phyloP scores from a whole-genome alignment of 768 basidiomycete genomes.

The Lentinula guzmanii region DNA sequence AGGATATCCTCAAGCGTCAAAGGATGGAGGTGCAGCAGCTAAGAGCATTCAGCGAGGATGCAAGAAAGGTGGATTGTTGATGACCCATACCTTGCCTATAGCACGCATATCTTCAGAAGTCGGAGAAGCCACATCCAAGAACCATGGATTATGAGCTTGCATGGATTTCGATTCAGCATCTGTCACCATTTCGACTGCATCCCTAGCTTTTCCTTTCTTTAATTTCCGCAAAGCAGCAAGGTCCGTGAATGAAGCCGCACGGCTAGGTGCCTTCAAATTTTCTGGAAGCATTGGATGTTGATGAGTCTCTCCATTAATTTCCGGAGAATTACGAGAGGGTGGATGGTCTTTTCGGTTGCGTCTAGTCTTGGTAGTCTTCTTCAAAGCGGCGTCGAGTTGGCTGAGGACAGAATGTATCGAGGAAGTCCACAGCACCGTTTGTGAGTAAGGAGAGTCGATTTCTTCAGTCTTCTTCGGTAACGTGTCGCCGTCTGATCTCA shows the following conservation, averaged over 20 bases:
- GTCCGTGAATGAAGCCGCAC: slow-evolving; percentile 24
- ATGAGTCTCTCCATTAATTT: slow-evolving; percentile 8
- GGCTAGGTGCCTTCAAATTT: slow-evolving; percentile 17
- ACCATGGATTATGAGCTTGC: slow-evolving; percentile 64
- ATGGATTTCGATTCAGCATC: neutral
- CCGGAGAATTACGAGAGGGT: slow-evolving; percentile 8
- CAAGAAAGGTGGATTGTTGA: neutral
- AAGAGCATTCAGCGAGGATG: slow-evolving; percentile 1
- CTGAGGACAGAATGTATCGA: slow-evolving; percentile 43
- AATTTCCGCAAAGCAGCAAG: slow-evolving; percentile 16
- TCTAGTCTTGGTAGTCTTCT: slow-evolving; percentile 28
- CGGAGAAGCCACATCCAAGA: slow-evolving; percentile 84
- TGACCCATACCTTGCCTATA: slow-evolving; percentile 63
- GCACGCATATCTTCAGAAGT: slow-evolving; percentile 84
- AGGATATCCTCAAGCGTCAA: slow-evolving; percentile 91
- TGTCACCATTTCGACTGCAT: slow-evolving; percentile 7
- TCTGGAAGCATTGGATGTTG: slow-evolving; percentile 31
- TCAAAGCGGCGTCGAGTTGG: slow-evolving; percentile 44
- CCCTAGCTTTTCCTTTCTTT: slow-evolving; percentile 45
- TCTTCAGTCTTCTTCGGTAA: neutral
- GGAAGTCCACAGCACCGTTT: slow-evolving; percentile 33
- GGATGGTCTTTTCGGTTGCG: slow-evolving; percentile 15
- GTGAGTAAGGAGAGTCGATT: slow-evolving; percentile 5
- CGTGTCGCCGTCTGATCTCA: slow-evolving; percentile 8
- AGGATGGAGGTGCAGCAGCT: slow-evolving; percentile 87